Conservation (phyloP, 768 basidiomycete genomes). For the Russula compacta region DNA sequence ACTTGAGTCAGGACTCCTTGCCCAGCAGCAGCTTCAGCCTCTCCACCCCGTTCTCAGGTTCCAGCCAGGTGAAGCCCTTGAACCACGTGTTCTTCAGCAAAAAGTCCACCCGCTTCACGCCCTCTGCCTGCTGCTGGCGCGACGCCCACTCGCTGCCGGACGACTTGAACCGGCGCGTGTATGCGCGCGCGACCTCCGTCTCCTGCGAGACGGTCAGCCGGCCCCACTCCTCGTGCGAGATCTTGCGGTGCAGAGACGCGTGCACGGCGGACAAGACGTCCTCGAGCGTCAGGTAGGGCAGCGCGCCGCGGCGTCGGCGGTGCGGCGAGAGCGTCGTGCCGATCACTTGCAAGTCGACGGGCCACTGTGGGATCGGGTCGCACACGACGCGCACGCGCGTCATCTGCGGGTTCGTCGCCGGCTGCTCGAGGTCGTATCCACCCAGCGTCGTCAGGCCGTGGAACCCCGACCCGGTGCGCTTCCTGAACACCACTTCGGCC, state of each 20-base stretch:
- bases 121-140: constrained; percentile 13
- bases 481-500: constrained; percentile 5
- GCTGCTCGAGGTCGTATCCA: constrained; percentile 17
- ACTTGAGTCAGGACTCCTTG: not conserved
- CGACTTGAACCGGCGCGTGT: constrained; percentile 20
- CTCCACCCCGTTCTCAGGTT: constrained; percentile 16
- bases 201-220: constrained; percentile 10
- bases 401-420: constrained; percentile 19
- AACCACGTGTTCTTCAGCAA: constrained; percentile 14
- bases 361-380: constrained; percentile 19
- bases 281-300: constrained; percentile 18
- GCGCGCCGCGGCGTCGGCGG: constrained; percentile 10
- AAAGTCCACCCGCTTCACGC: constrained; percentile 21
- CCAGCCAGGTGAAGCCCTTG: constrained; percentile 18
- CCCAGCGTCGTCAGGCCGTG: not conserved
- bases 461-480: not conserved
- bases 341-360: constrained; percentile 13
- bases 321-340: constrained; percentile 16
- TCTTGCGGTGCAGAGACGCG: constrained; percentile 17
- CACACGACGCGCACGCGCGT: constrained; percentile 18
- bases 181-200: constrained; percentile 19
- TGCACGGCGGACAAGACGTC: constrained; percentile 15
- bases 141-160: not conserved
- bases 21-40: constrained; percentile 11
- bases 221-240: constrained; percentile 20